Evolutionary conservation across 2,329 filamentous ascomycete genomes (phyloP).

Genomic region (Fusarium penzigii): DNA sequence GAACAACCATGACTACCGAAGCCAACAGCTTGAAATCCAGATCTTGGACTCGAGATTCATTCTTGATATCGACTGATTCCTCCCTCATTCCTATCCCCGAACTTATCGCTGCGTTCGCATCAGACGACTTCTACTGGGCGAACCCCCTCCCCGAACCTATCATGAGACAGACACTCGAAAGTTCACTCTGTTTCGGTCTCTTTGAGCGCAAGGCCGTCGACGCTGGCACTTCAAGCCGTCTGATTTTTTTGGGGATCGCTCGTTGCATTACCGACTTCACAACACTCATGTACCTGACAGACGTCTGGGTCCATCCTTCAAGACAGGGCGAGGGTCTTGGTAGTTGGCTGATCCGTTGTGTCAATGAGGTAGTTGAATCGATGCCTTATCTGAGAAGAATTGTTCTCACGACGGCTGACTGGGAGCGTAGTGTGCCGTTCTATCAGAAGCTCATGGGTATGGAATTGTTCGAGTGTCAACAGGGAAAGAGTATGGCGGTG

Average conservation of each 20-base stretch:
- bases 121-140: constrained; percentile 57
- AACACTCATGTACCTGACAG: constrained; percentile 63
- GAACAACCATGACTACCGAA: neutral
- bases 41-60: constrained; percentile 47
- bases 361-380: constrained; percentile 50
- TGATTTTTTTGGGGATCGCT: constrained; percentile 32
- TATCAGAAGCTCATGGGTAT: constrained; percentile 35
- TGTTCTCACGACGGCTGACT: constrained; percentile 48
- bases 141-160: constrained; percentile 44
- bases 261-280: constrained; percentile 64
- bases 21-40: neutral
- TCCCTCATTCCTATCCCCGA: constrained; percentile 48
- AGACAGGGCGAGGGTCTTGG: constrained; percentile 61
- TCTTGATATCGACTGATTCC: constrained; percentile 56
- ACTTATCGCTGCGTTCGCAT: constrained; percentile 50
- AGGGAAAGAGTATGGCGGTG: constrained; percentile 27
- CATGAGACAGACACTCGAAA: constrained; percentile 48
- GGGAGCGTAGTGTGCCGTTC: constrained; percentile 36
- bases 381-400: constrained; percentile 58
- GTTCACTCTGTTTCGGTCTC: constrained; percentile 58
- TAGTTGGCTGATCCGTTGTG: constrained; percentile 59
- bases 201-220: constrained; percentile 36
- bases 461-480: constrained; percentile 23
- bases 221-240: rapidly evolving
- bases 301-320: constrained; percentile 59